Base-by-base conservation (phyloP, 106 monocot species). In the Alisma plantagoaquatica region DNA sequence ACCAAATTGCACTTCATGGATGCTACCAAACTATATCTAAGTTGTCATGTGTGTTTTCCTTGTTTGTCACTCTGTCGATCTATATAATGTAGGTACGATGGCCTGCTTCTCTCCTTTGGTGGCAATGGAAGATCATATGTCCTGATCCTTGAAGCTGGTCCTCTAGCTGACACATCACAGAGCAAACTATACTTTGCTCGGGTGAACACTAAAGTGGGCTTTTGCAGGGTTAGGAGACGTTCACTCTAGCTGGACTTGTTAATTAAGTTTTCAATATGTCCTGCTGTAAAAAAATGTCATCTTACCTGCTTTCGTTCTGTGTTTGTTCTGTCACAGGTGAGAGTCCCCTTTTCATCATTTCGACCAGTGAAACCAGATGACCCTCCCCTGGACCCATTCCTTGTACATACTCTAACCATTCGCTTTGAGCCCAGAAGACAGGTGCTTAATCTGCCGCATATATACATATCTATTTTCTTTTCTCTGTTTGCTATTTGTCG, bases 71-170 rank as follows among this genome's bases (percentile, higher is more conserved):
- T n/a, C n/a, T n/a, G n/a, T n/a, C n/a, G n/a, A n/a, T n/a, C n/a
- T n/a, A n/a, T n/a, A n/a, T n/a, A n/a, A n/a, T n/a, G n/a, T 31
- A 65, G 54, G 15, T 88, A 83, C 61, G 93, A 94, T 55, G 87
- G 93, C 38, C 63, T 94, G 50, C 58, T 94, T 65, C 69, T 94
- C 20, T 94, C 93, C 62, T 63, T 94, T 25, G 93, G 93, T 63
- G 93, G 93, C 69, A 94, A 94, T 77, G 93, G 93, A 60, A 83
- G 87, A 67, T 87, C 93, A 30, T 94, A 67, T 70, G 65, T 94
- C 69, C 43, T 94, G 20, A 83, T 94, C 72, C 83, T 94, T 54
- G 93, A 94, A 70, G 42, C 87, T 60, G 93, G 93, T 29, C 93
- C 93, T 23, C 60, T 87, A 51, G 79, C 83, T 49, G 88, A 94